Evolutionary conservation across 805 yeast genomes (phyloP), one percentile per base, ranked within the genome.

Genomic region (Barnettozyma wickerhamii): DNA sequence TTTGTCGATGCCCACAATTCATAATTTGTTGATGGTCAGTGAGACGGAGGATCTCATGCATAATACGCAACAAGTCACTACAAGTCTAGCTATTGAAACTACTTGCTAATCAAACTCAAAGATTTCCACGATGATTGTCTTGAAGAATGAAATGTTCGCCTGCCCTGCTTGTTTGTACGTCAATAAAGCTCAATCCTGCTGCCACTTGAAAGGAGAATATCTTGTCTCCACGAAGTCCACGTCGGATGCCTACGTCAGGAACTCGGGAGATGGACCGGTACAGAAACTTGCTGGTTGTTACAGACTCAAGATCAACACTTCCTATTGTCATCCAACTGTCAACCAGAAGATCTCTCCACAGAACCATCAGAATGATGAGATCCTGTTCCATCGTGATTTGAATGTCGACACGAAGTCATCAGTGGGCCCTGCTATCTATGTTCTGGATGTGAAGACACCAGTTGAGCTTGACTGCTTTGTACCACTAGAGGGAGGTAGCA

Each of bases 351-450:
- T 45, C 6, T 37, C 13, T 4, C 38, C 44, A 1, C 33, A 35
- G 6, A 28, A 31, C 10, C 42, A 43, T 18, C 33, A 15, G 6
- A 45, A 42, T 32, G 38, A 47, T 19, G 52, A 46, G 29, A 29
- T 49, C 9, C 35, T 49, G 4, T 49, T 49, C 27, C 42, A 44
- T 19, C 37, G 19, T 26, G 24, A 30, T 7, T 34, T 47, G 35
- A 19, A 40, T 2, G 49, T 49, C 20, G 43, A 49, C 29, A n/a
- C 35, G 4, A 21, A 26, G 2, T 24, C 33, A 2, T 18, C 38
- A 5, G 19, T 49, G 14, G 52, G 52, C 2, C 26, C 36, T 4
- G 32, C 33, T 19, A 45, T 47, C 18, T 34, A 29, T 20, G 35
- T 45, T 10, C 23, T 47, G 23, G 39, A 43, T 17, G 40, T 33